phyloP scores from a whole-genome alignment of 2,329 filamentous ascomycete genomes.

The Dactylellina cionopaga region DNA sequence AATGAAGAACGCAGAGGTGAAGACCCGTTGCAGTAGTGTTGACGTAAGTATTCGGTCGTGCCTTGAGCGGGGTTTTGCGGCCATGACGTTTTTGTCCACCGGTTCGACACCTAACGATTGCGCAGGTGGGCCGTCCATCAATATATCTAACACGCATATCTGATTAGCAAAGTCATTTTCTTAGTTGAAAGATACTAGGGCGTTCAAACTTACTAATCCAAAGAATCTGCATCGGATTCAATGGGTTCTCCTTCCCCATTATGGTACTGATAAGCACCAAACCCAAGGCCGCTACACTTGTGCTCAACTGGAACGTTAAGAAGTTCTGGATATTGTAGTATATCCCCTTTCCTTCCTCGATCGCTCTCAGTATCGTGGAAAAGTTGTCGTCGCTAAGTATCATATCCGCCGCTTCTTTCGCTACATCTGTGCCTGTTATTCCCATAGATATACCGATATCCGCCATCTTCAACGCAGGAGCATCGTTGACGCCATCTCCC shows the following conservation, averaged over 20 bases:
- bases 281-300: constrained; percentile 89
- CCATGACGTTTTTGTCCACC: constrained; percentile 94
- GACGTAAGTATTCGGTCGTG: constrained; percentile 90
- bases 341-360: constrained; percentile 98
- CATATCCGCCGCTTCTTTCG: constrained; percentile 96
- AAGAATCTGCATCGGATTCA: constrained; percentile 99
- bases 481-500: constrained; percentile 97
- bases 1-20: constrained; percentile 87
- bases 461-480: constrained; percentile 93
- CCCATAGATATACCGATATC: constrained; percentile 99
- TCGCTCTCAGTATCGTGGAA: constrained; percentile 89
- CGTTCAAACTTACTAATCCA: constrained; percentile 85
- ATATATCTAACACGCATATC: constrained; percentile 75
- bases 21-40: constrained; percentile 81
- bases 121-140: constrained; percentile 98
- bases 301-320: constrained; percentile 96
- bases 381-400: constrained; percentile 90
- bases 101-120: constrained; percentile 96
- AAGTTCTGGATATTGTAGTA: constrained; percentile 99
- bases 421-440: constrained; percentile 91
- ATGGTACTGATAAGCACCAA: constrained; percentile 92
- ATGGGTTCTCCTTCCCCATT: constrained; percentile 90
- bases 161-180: constrained; percentile 52
- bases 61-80: constrained; percentile 83
- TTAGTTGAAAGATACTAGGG: background rate